phyloP scores from a whole-genome alignment of 2,329 filamentous ascomycete species.

The Exophiala oligosperma region DNA sequence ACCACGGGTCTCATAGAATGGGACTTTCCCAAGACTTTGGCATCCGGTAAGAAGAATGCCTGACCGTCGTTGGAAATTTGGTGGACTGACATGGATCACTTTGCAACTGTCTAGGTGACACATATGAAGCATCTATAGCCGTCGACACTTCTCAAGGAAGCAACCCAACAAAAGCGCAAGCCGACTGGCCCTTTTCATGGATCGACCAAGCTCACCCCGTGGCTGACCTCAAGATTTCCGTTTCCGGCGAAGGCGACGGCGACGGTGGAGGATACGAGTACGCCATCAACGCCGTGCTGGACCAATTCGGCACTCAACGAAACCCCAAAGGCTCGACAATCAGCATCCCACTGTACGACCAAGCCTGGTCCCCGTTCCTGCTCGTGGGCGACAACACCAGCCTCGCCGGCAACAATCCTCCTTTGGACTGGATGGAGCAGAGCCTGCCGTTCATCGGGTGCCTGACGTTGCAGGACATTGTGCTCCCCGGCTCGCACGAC shows the following conservation, averaged over 20 bases:
- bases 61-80: background rate
- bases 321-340: constrained; percentile 6
- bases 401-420: constrained; percentile 35
- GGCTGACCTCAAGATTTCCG: constrained; percentile 2
- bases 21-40: constrained; percentile 1
- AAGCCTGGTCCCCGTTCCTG: constrained; percentile 32
- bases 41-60: background rate
- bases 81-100: too few relatives aligned
- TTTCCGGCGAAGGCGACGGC: background rate
- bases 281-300: constrained; percentile 10
- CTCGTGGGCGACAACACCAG: constrained; percentile 38
- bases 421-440: constrained; percentile 44
- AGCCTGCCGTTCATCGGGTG: constrained; percentile 39
- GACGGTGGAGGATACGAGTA: background rate
- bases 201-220: background rate
- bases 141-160: background rate
- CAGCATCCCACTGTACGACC: background rate
- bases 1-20: background rate
- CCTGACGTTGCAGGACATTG: constrained; percentile 46
- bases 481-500: constrained; percentile 52
- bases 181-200: constrained; percentile 2
- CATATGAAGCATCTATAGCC: background rate
- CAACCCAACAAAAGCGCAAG: background rate
- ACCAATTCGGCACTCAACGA: constrained; percentile 28
- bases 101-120: background rate